Percentiles rank a stretch among this genome's conserved stretches.
Evolutionary conservation across 208 protist genomes (phyloP).

Genomic region (Wallacemonas sp.): DNA sequence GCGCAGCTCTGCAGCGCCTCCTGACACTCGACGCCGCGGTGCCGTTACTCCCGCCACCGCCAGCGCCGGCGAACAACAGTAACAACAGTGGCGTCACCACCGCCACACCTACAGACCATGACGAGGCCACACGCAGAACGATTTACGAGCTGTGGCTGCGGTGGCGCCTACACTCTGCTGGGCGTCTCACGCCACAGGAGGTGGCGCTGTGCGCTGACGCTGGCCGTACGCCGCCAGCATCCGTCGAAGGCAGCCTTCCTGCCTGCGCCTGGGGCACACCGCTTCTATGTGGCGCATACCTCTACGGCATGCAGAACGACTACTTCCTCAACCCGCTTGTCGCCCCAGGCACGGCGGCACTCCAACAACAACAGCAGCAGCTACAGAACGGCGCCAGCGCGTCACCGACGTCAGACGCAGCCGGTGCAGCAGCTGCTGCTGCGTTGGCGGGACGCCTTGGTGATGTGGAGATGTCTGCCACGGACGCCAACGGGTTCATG

Average conservation of each 20-base stretch:
- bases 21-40: slow-evolving; percentile 71
- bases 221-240: slow-evolving; percentile 7
- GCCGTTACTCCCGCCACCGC: slow-evolving; percentile 34
- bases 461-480: no score
- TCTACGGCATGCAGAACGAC: slow-evolving; percentile 58
- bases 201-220: background rate
- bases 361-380: slow-evolving; percentile 16
- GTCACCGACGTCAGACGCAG: background rate
- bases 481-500: slow-evolving; percentile 11
- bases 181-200: slow-evolving; percentile 1
- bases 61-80: no score
- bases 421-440: background rate
- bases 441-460: background rate
- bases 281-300: slow-evolving; percentile 59
- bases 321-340: slow-evolving; percentile 61
- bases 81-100: no score
- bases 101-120: background rate
- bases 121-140: slow-evolving; percentile 13
- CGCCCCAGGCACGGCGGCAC: slow-evolving; percentile 15
- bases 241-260: slow-evolving; percentile 9
- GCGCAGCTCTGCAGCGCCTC: slow-evolving; percentile 66
- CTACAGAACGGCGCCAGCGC: background rate
- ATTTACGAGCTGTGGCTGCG: slow-evolving; percentile 45
- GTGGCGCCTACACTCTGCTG: slow-evolving; percentile 27
- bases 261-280: slow-evolving; percentile 58